Evolutionary conservation across 2,329 filamentous ascomycete species (phyloP).

Genomic region (Mollisia scopiformis): DNA sequence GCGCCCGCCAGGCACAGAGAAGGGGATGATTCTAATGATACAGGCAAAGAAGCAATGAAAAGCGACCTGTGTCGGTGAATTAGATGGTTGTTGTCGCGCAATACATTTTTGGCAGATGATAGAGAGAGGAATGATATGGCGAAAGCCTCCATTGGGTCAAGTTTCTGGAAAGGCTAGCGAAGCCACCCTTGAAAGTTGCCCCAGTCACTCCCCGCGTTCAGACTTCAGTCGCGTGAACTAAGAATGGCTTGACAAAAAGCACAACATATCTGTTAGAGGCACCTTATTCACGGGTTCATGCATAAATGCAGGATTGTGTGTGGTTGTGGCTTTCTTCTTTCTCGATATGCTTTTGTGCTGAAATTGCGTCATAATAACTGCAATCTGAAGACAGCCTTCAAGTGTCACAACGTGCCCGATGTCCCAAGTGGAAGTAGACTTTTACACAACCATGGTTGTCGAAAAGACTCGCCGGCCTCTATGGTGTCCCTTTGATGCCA

Average conservation of each 20-base stretch:
- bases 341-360: neutral
- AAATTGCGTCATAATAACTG: neutral
- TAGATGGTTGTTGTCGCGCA: conserved; percentile 31
- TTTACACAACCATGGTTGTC: neutral
- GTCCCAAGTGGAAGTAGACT: neutral
- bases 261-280: neutral
- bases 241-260: neutral
- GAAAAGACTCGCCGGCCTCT: conserved; percentile 14
- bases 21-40: conserved; percentile 33
- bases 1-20: conserved; percentile 33
- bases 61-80: conserved; percentile 18
- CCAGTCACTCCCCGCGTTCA: neutral
- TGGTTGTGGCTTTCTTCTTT: neutral
- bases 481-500: conserved; percentile 34
- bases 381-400: neutral
- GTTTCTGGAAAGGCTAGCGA: neutral
- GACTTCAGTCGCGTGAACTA: neutral
- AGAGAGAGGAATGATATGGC: conserved; percentile 20
- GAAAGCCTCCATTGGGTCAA: conserved; percentile 15
- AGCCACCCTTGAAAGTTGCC: conserved; percentile 4
- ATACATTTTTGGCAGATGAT: conserved; percentile 21
- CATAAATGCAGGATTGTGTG: neutral
- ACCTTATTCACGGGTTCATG: neutral
- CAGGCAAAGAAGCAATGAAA: conserved; percentile 30
- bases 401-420: neutral